A percentile compares a stretch with the other conserved stretches of the same genome.
phyloP scores from a whole-genome alignment of 345 rosid genomes.

The Hibiscus syriacus region DNA sequence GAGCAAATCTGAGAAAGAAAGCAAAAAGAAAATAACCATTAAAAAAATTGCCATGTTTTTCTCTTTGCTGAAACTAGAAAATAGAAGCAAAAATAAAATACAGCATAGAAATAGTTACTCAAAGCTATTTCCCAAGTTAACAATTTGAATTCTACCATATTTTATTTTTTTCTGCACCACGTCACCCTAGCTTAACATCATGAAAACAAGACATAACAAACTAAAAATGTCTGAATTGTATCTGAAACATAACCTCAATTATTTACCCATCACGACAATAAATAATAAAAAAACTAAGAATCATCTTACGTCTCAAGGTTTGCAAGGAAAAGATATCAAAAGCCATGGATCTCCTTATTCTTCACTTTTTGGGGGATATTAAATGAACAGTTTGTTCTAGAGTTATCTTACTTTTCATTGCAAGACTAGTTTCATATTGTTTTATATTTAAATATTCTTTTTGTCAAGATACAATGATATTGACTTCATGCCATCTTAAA shows the following conservation, averaged over 20 bases:
- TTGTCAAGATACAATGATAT: background rate
- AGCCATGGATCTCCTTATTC: background rate
- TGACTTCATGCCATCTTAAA: background rate
- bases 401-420: background rate
- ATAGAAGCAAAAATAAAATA: background rate
- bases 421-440: background rate
- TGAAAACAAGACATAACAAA: background rate
- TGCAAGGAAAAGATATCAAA: background rate
- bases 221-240: background rate
- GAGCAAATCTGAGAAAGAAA: constrained; percentile 70
- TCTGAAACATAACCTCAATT: background rate
- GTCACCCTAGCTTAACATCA: background rate
- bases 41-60: background rate
- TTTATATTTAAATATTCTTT: background rate
- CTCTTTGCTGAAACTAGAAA: background rate
- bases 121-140: background rate
- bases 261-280: background rate
- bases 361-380: background rate
- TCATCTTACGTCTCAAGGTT: background rate
- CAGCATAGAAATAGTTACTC: background rate
- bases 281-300: background rate
- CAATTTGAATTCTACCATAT: background rate
- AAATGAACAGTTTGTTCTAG: background rate
- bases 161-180: background rate
- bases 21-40: constrained; percentile 8